phyloP scores from a whole-genome alignment of 116 monocot species.

The Posidonia oceanica region DNA sequence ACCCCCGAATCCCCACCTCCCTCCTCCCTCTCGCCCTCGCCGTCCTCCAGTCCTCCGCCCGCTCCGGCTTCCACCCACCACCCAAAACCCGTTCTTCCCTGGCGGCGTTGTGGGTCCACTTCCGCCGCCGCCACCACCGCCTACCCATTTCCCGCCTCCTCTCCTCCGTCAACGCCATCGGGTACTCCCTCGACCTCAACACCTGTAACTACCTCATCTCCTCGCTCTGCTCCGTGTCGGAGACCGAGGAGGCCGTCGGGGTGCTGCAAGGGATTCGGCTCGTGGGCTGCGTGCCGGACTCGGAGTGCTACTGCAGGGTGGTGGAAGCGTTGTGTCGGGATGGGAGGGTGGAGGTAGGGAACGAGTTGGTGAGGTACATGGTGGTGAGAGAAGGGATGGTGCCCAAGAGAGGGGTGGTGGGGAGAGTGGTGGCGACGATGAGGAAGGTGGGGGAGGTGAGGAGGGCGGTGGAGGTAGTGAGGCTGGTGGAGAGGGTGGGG shows the following conservation, averaged over 20 bases:
- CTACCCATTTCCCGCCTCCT: background rate
- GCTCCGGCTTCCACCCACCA: slow-evolving; percentile 11
- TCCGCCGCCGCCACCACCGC: slow-evolving; percentile 16
- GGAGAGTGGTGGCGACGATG: background rate
- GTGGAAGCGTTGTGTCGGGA: slow-evolving; percentile 12
- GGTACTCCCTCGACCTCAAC: slow-evolving; percentile 14
- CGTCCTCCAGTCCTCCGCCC: slow-evolving; percentile 14
- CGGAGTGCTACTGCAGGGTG: slow-evolving; percentile 14
- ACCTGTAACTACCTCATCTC: slow-evolving; percentile 16
- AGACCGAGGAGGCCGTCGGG: slow-evolving; percentile 11
- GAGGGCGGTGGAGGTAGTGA: slow-evolving; percentile 5
- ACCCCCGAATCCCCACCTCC: slow-evolving; percentile 4
- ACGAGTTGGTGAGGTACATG: slow-evolving; percentile 3
- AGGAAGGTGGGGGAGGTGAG: slow-evolving; percentile 4
- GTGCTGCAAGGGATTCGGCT: slow-evolving; percentile 6
- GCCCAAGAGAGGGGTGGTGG: slow-evolving; percentile 5
- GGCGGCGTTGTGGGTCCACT: slow-evolving; percentile 14
- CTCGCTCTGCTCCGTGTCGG: slow-evolving; percentile 14
- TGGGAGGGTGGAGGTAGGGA: background rate
- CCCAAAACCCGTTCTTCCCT: slow-evolving; percentile 1
- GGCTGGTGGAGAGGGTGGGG: slow-evolving; percentile 1
- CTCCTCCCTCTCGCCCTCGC: slow-evolving; percentile 16
- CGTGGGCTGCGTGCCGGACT: slow-evolving; percentile 5
- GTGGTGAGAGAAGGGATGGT: slow-evolving; percentile 6
- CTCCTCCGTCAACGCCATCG: background rate